These are phyloP conservation scores for Ilyonectria mors-panacis DNA, from an alignment of 2,329 filamentous ascomycete genomes.

Conservation along the genomic window DNA sequence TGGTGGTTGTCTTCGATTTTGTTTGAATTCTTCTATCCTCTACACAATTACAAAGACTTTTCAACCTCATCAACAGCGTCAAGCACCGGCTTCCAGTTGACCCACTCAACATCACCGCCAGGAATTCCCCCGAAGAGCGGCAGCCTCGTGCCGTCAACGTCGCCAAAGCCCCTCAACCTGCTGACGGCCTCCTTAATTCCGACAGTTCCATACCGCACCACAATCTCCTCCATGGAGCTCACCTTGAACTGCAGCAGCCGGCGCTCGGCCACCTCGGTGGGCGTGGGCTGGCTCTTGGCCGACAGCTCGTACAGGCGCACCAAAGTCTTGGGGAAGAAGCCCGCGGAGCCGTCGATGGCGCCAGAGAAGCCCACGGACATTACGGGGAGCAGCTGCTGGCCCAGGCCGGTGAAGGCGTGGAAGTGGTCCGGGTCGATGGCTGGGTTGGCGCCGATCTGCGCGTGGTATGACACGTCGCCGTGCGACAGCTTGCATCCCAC, in stretches of 20 bases:
- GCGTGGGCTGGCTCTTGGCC: conserved; percentile 47
- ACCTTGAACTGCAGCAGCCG: conserved; percentile 72
- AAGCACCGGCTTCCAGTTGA: conserved; percentile 63
- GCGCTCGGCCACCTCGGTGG: conserved; percentile 64
- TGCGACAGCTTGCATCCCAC: conserved; percentile 80
- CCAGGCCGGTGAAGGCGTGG: conserved; percentile 74
- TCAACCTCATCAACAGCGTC: conserved; percentile 61
- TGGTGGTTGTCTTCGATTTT: not conserved
- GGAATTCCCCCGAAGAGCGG: conserved; percentile 72
- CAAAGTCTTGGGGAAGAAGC: conserved; percentile 74
- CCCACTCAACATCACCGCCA: conserved; percentile 71
- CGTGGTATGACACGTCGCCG: conserved; percentile 75
- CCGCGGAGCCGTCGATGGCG: conserved; percentile 74
- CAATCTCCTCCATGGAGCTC: conserved; percentile 73
- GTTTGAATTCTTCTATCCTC: not conserved
- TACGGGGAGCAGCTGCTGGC: conserved; percentile 75
- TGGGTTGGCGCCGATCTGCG: conserved; percentile 72
- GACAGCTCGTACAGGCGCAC: conserved; percentile 69
- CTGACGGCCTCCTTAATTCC: conserved; percentile 77
- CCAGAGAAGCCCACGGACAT: conserved; percentile 71
- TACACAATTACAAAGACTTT: conserved; percentile 42
- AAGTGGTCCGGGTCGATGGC: conserved; percentile 72
- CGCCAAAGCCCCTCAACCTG: conserved; percentile 71
- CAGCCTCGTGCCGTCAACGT: conserved; percentile 71
- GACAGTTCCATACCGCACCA: conserved; percentile 72